Evolutionary conservation across 2,329 filamentous ascomycete species (phyloP).

Genomic region (Botrytis medusae): DNA sequence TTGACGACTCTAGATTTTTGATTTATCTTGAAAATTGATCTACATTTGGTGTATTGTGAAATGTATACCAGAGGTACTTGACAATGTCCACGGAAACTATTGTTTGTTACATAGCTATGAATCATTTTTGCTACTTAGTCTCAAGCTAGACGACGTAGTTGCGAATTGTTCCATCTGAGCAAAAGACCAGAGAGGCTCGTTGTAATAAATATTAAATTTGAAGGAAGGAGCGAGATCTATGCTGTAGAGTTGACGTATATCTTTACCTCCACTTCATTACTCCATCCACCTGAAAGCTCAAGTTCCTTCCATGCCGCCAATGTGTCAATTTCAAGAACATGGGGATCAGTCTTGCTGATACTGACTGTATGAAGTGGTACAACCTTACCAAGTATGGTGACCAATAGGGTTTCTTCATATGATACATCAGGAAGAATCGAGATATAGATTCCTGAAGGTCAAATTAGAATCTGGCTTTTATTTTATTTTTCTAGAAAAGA

Average conservation of each 20-base stretch:
- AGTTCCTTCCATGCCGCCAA: conserved; percentile 75
- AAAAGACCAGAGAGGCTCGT: neutral
- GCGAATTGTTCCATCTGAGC: neutral
- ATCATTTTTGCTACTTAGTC: neutral
- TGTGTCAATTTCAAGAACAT: conserved; percentile 75
- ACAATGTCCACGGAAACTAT: neutral
- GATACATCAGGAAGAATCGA: conserved; percentile 62
- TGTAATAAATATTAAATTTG: neutral
- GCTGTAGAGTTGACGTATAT: conserved; percentile 31
- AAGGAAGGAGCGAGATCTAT: neutral
- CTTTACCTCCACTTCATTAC: conserved; percentile 72
- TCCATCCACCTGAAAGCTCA: conserved; percentile 69
- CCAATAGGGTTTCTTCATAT: conserved; percentile 67
- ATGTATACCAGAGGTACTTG: neutral
- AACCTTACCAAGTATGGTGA: conserved; percentile 69
- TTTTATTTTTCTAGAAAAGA: neutral
- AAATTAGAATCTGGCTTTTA: conserved; percentile 21
- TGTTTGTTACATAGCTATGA: neutral
- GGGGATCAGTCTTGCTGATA: conserved; percentile 50
- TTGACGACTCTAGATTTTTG: neutral
- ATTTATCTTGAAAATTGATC: neutral
- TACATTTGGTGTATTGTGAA: neutral
- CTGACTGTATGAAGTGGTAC: conserved; percentile 67
- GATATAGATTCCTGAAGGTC: conserved; percentile 66
- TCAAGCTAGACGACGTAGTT: neutral